Evolutionary conservation across 441 rosid species (phyloP).

Genomic region (Eruca vesicaria): DNA sequence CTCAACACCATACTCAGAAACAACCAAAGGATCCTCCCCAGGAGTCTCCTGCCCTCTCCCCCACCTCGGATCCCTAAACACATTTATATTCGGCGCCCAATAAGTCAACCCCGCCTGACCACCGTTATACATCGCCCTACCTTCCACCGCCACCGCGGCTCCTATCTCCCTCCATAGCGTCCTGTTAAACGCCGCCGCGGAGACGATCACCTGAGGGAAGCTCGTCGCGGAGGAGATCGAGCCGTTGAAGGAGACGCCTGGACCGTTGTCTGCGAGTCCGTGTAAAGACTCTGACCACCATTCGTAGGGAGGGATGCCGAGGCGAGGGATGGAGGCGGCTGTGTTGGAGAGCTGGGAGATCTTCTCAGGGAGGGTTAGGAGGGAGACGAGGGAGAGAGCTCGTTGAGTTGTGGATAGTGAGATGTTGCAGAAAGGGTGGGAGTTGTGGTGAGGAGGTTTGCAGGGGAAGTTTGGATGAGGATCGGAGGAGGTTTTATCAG

Average conservation of each 20-base stretch:
- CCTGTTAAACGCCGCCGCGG: slow-evolving; percentile 57
- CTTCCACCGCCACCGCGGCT: slow-evolving; percentile 59
- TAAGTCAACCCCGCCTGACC: slow-evolving; percentile 71
- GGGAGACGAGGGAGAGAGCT: slow-evolving; percentile 50
- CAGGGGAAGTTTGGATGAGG: slow-evolving; percentile 53
- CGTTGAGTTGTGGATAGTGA: slow-evolving; percentile 44
- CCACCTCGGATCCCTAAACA: slow-evolving; percentile 79
- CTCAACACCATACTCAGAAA: slow-evolving; percentile 52
- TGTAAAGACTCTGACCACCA: slow-evolving; percentile 84
- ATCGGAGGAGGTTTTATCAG: slow-evolving; percentile 10
- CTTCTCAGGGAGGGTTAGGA: slow-evolving; percentile 58
- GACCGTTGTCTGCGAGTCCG: slow-evolving; percentile 63
- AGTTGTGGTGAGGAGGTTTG: slow-evolving; percentile 46
- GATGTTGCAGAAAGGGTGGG: slow-evolving; percentile 54
- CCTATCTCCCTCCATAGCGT: slow-evolving; percentile 67
- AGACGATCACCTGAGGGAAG: slow-evolving; percentile 63
- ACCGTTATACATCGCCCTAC: slow-evolving; percentile 57
- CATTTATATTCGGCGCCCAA: slow-evolving; percentile 72
- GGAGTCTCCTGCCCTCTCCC: slow-evolving; percentile 81
- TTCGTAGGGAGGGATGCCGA: slow-evolving; percentile 62
- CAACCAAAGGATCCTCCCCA: slow-evolving; percentile 67
- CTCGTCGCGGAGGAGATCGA: slow-evolving; percentile 52
- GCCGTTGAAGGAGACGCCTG: slow-evolving; percentile 62
- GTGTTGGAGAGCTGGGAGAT: slow-evolving; percentile 49
- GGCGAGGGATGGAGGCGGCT: slow-evolving; percentile 55